Percentiles rank a stretch among this genome's conserved stretches.
These are phyloP conservation scores for Hypoxylon sp. DNA, from an alignment of 2,329 filamentous ascomycete species.

Conservation along the genomic window DNA sequence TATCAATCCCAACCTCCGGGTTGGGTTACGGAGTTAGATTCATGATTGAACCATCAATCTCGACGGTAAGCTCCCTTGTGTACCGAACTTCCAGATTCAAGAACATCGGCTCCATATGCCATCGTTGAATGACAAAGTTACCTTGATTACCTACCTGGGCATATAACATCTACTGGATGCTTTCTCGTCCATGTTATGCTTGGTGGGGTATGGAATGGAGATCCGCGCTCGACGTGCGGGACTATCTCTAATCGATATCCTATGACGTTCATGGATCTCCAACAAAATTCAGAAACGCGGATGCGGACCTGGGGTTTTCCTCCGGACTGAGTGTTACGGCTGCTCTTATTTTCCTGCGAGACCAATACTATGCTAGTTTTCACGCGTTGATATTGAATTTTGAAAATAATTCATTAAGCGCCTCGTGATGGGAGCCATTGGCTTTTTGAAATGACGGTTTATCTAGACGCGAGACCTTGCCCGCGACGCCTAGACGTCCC, in stretches of 20 bases:
- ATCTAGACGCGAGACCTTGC: slow-evolving; percentile 18
- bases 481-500: slow-evolving; percentile 26
- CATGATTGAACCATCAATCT: no score
- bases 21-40: no score
- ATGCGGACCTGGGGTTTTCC: background rate
- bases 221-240: slow-evolving; percentile 29
- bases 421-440: background rate
- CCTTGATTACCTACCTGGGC: background rate
- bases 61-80: background rate
- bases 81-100: background rate
- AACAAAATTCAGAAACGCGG: background rate
- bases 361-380: background rate
- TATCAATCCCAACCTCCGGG: background rate
- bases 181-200: slow-evolving; percentile 8
- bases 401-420: background rate
- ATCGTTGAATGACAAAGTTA: slow-evolving; percentile 5
- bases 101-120: background rate
- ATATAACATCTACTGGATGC: background rate
- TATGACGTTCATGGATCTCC: slow-evolving; percentile 5
- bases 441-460: slow-evolving; percentile 1
- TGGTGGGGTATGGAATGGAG: slow-evolving; percentile 33
- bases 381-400: background rate
- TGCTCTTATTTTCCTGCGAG: background rate
- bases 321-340: background rate
- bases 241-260: background rate